A percentile compares a stretch with the other conserved stretches of the same genome.
phyloP scores from a whole-genome alignment of 1,139 yeast genomes.

The Yamadazyma triangularis region DNA sequence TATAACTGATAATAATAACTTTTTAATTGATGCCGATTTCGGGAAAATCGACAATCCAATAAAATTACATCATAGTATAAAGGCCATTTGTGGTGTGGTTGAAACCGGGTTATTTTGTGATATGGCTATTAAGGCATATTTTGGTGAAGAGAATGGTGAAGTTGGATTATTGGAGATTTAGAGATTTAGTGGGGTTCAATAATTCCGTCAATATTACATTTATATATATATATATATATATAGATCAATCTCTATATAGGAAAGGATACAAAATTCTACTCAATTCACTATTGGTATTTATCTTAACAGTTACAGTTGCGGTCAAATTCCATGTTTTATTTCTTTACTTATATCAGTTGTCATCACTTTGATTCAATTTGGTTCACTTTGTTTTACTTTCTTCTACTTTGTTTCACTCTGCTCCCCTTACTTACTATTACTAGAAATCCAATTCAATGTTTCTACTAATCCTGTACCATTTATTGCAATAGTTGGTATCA shows the following conservation, averaged over 20 bases:
- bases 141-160: constrained; percentile 77
- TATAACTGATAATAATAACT: constrained; percentile 95
- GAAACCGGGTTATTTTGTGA: constrained; percentile 87
- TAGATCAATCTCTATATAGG: no score
- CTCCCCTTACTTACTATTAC: constrained; percentile 38
- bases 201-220: constrained; percentile 6
- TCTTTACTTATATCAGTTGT: no score
- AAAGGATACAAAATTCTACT: no score
- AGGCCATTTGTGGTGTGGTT: constrained; percentile 85
- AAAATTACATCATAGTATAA: constrained; percentile 60
- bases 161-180: constrained; percentile 22
- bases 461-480: constrained; percentile 75
- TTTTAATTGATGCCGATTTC: constrained; percentile 89
- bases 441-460: constrained; percentile 71
- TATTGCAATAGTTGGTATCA: constrained; percentile 70
- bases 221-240: no score
- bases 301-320: no score
- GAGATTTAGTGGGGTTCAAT: no score
- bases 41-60: constrained; percentile 67
- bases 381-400: no score
- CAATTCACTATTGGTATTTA: no score
- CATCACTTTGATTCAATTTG: no score
- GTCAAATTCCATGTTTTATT: no score
- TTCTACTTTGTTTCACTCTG: no score
- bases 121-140: constrained; percentile 76